These are phyloP conservation scores for Suillus occidentalis DNA, from an alignment of 768 basidiomycete species.

Conservation along the genomic window DNA sequence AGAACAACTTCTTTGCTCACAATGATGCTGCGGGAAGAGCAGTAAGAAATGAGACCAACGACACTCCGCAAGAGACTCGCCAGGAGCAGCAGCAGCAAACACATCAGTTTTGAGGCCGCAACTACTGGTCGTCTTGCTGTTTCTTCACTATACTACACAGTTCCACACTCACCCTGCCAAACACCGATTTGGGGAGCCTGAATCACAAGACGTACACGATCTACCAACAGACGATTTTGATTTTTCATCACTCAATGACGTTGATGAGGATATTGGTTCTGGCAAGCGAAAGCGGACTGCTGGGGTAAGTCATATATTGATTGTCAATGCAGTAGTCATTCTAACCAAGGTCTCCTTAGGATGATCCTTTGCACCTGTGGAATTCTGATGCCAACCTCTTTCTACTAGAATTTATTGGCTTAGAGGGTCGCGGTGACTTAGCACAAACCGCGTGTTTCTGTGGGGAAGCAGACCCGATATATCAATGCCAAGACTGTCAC, in stretches of 20 bases:
- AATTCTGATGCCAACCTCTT: background rate
- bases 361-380: slow-evolving; percentile 3
- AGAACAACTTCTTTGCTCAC: background rate
- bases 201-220: background rate
- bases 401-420: background rate
- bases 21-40: background rate
- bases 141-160: background rate
- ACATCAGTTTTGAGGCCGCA: background rate
- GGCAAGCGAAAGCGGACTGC: background rate
- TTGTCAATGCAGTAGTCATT: background rate
- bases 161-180: background rate
- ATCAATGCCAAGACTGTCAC: background rate
- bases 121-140: background rate
- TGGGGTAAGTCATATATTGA: background rate
- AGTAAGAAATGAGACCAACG: background rate
- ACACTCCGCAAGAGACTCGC: background rate
- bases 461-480: background rate
- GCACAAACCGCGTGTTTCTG: background rate
- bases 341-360: background rate
- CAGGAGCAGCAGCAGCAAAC: background rate
- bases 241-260: background rate
- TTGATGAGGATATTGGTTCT: background rate
- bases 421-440: background rate
- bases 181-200: background rate
- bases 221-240: background rate